Evolutionary conservation across 2,329 filamentous ascomycete species (phyloP), one percentile per base, ranked within the genome.

Genomic region (Colletotrichum euphorbiae): DNA sequence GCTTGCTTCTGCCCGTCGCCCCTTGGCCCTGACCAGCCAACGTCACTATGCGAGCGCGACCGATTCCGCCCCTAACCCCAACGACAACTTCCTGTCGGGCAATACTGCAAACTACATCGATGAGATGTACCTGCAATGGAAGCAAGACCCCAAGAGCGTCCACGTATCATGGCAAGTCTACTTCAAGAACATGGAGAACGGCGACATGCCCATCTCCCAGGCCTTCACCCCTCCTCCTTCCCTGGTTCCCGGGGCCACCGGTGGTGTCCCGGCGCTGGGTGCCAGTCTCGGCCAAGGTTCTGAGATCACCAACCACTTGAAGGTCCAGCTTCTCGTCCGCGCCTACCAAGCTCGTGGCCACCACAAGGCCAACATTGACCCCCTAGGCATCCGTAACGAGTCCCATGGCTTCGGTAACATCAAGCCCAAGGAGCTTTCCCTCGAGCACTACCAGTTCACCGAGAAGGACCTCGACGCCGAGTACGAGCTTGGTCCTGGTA

Each of bases 111-210:
- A 97, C 85, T 99, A 99, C 84, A 93, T 99, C 79, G 96, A 99
- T 81, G 96, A 98, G 85, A 99, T 99, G 96, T 99, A 99, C 83
- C 85, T 98, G 84, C 90, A 94, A 79, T 99, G 96, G 96, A 97
- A 95, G 83, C 86, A 92, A 72, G 94, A 99, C 75, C 94, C 96
- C 59, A 88, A 90, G 75, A 97, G 93, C 78, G 96, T 99, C 68
- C 96, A 99, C 82, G 87, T 97, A 75, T 99, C 96, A 80, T 99
- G 96, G 96, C 95, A 97, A 84, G 91, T 97, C 78, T 99, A 99
- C 88, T 99, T 99, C 88, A 93, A 91, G 84, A 99, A 99, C 84
- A 98, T 99, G 92, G 96, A 99, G 85, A 92, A 90, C 73, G 96
- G 96, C 80, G 93, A 96, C 77, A 98, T 99, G 93, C 95, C 95